phyloP scores from a whole-genome alignment of 768 basidiomycete genomes.

The Amanita inopinata region DNA sequence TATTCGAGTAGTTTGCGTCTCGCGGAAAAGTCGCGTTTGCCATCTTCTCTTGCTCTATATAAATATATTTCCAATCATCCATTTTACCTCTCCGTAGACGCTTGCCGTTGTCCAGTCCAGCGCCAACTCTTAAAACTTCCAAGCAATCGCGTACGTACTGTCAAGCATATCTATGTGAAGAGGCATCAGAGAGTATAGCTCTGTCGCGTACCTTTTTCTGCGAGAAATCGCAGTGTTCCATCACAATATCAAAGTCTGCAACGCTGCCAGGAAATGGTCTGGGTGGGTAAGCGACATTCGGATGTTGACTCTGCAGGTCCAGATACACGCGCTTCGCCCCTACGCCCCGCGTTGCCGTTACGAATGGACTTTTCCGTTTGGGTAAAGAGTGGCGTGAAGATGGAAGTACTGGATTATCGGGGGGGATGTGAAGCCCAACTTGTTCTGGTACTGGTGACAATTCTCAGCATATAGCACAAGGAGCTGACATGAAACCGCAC shows the following conservation, averaged over 20 bases:
- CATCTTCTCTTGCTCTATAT: constrained; percentile 46
- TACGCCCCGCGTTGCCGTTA: constrained; percentile 53
- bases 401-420: constrained; percentile 71
- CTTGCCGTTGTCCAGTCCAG: constrained; percentile 75
- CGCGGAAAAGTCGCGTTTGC: constrained; percentile 18
- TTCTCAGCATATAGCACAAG: constrained; percentile 7
- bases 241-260: constrained; percentile 80
- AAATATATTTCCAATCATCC: constrained; percentile 86
- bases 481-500: constrained; percentile 35
- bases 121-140: constrained; percentile 87
- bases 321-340: constrained; percentile 76
- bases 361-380: constrained; percentile 35
- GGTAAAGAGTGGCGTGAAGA: constrained; percentile 37
- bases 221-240: constrained; percentile 91
- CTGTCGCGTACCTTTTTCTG: constrained; percentile 58
- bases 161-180: not conserved
- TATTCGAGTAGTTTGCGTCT: constrained; percentile 24
- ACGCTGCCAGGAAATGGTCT: constrained; percentile 79
- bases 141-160: constrained; percentile 98
- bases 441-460: constrained; percentile 54
- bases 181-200: not conserved
- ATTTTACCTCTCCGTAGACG: constrained; percentile 65
- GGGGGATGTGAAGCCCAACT: constrained; percentile 43
- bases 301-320: constrained; percentile 51
- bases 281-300: constrained; percentile 73